Percentiles rank a stretch among this genome's conserved stretches.
These are phyloP conservation scores for Aspergillus sp. DNA, from an alignment of 2,329 filamentous ascomycete genomes.

Conservation along the genomic window DNA sequence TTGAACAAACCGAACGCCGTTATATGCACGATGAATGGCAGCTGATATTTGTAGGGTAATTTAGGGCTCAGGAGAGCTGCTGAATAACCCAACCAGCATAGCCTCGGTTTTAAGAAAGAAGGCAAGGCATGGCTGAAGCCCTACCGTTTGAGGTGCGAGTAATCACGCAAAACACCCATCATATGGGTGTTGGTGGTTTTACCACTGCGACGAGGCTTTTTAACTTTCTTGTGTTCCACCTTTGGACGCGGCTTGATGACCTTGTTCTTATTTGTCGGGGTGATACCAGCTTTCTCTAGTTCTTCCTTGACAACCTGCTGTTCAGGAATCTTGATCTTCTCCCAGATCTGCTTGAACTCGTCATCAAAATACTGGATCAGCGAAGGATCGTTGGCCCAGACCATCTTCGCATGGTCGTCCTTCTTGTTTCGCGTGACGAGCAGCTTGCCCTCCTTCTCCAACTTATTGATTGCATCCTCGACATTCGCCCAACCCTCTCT, in stretches of 20 bases:
- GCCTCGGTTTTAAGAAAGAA: background rate
- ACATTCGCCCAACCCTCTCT: constrained; percentile 95
- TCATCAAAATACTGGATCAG: constrained; percentile 73
- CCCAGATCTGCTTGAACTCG: constrained; percentile 83
- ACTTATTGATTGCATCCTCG: constrained; percentile 70
- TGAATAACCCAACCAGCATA: no score
- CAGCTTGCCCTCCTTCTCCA: constrained; percentile 77
- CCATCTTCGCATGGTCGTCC: constrained; percentile 78
- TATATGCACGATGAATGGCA: constrained; percentile 2
- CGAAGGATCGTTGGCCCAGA: constrained; percentile 85
- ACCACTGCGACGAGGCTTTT: constrained; percentile 70
- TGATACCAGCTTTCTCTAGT: constrained; percentile 74
- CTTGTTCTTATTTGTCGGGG: constrained; percentile 80
- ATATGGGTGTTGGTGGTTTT: constrained; percentile 90
- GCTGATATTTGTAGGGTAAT: background rate
- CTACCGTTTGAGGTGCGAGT: constrained; percentile 49
- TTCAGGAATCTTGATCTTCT: constrained; percentile 73
- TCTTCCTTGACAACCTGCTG: constrained; percentile 74
- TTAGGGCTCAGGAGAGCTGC: no score
- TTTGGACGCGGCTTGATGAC: constrained; percentile 58
- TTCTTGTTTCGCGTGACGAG: constrained; percentile 90
- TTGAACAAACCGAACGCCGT: background rate
- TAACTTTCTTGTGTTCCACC: constrained; percentile 67
- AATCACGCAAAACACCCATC: constrained; percentile 77
- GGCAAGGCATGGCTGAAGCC: background rate